Evolutionary conservation across 1,139 yeast species (phyloP), one percentile per base, ranked within the genome.

Genomic region (Pichia sp.): DNA sequence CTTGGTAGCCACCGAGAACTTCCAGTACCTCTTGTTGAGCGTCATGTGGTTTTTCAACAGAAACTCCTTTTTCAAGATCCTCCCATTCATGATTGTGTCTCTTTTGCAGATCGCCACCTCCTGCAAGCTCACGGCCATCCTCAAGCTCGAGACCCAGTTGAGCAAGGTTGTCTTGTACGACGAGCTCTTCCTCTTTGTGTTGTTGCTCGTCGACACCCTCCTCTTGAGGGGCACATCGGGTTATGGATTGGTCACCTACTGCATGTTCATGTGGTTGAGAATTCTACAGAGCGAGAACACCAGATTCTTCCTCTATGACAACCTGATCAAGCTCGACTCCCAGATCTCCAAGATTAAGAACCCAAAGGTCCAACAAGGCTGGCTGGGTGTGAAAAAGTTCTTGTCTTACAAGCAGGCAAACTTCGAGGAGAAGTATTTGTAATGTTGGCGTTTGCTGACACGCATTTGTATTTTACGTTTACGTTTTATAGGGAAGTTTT

Each of bases 251-350:
- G 75, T 76, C 13, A 66, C 80, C 51, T 84, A 83, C 67, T 64
- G 76, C 55, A 69, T 78, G 54, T 82, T 86, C 66, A 84, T 81
- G 72, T 86, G 92, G 90, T 72, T 87, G 62, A 79, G 90, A 71
- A 70, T 86, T 55, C 73, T 81, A 60, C 79, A 77, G 67, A 78
- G 77, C 64, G 75, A 74, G 58, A 77, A 78, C 58, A 79, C 84
- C 3, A 73, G 75, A 51, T 72, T 69, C 54, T 73, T 80, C 62
- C 71, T 81, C 59, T 72, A 74, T 56, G 59, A 64, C 8, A 59
- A 79, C 52, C 64, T 80, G 44, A 71, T 69, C 19, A 73, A 74
- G 60, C 64, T 79, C 47, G 85, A 80, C 63, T 74, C 75, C 26
- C 67, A 70, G 53, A 64, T 79, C 45, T 52, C 71, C 8, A 68